Percentiles rank a stretch among this genome's conserved stretches.
These are phyloP conservation scores for Sequoiadendron giganteum DNA, from an alignment of 75 land plant genomes.

Conservation along the genomic window DNA sequence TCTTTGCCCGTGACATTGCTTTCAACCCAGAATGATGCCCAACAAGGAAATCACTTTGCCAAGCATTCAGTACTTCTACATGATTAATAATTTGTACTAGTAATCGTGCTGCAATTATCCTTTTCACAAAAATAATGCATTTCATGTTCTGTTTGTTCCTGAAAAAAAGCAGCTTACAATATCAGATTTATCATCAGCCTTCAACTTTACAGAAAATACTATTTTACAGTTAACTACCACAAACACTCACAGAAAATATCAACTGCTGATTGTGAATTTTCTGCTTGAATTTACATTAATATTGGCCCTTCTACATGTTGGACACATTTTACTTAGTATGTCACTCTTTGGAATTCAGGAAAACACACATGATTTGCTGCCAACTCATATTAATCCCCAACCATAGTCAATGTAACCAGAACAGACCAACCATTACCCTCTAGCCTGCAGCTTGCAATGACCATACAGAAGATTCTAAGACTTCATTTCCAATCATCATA, in stretches of 20 bases:
- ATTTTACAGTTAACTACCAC: neutral
- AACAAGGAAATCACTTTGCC: conserved; percentile 67
- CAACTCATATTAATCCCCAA: neutral
- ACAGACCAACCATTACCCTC: neutral
- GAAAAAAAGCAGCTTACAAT: conserved; percentile 17
- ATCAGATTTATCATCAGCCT: neutral
- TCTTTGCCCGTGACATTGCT: conserved; percentile 46
- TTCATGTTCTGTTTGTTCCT: conserved; percentile 54
- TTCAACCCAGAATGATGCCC: conserved; percentile 51
- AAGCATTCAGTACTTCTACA: conserved; percentile 34
- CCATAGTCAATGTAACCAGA: neutral
- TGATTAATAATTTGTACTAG: conserved; percentile 54
- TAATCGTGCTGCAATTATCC: conserved; percentile 69
- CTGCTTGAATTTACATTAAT: neutral
- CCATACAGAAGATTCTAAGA: neutral
- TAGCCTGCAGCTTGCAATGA: neutral
- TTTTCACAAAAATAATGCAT: conserved; percentile 93
- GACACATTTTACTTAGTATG: neutral
- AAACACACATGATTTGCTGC: neutral
- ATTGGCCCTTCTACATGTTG: neutral
- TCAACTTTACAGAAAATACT: neutral
- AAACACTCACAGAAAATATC: neutral
- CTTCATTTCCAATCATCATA: no score
- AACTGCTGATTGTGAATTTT: neutral
- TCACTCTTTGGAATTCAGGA: neutral